These are phyloP conservation scores for Chrysochromulina tobinii DNA, from an alignment of 78 protist species.

Conservation along the genomic window DNA sequence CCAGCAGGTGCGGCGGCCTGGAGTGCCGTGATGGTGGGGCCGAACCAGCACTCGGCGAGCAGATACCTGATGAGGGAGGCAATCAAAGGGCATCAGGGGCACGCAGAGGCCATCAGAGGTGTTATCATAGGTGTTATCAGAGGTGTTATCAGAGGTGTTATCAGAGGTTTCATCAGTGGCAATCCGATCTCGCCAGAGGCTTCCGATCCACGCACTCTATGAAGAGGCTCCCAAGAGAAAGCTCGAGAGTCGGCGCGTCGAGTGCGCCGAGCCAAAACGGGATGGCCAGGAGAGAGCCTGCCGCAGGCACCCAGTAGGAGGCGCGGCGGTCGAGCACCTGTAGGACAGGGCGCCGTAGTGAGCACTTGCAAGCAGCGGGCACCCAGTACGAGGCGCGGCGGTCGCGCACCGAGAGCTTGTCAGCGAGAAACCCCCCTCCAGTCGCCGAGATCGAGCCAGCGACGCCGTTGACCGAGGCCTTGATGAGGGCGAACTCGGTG, in stretches of 20 bases:
- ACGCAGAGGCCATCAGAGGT: too few relatives aligned
- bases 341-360: too few relatives aligned
- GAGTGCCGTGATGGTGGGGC: background rate
- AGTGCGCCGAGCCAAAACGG: background rate
- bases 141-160: too few relatives aligned
- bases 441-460: background rate
- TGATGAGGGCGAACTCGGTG: background rate
- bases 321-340: too few relatives aligned
- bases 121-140: too few relatives aligned
- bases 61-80: background rate
- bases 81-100: too few relatives aligned
- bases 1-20: background rate
- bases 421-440: background rate
- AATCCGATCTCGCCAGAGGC: too few relatives aligned
- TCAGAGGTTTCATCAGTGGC: too few relatives aligned
- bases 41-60: conserved; percentile 2
- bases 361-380: too few relatives aligned
- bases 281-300: background rate
- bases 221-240: background rate
- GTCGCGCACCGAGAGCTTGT: background rate
- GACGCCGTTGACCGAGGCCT: conserved; percentile 4
- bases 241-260: background rate
- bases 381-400: background rate
- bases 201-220: background rate
- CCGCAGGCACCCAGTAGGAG: background rate